Base-by-base conservation (phyloP, 2,329 filamentous ascomycete species). In the Monilinia fructicola region DNA sequence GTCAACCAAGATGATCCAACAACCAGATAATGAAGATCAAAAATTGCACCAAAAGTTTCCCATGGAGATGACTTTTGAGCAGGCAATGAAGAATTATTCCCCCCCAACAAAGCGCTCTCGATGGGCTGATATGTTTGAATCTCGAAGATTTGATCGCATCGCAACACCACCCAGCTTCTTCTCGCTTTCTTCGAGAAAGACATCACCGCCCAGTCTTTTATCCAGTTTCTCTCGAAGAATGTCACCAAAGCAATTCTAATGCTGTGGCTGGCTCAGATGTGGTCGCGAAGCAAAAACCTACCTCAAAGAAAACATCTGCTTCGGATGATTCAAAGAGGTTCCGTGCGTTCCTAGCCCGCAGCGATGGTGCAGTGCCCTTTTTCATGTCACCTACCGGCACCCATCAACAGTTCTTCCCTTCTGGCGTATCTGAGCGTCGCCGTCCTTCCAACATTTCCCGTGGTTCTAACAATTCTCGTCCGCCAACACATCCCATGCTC, bases 101-200 rank as follows among this genome's bases (percentile, higher is more conserved):
- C 31, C 58, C 7, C 58, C 44, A 21, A 61, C 44, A 12, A 61
- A 50, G n/a, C 58, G 58, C n/a, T 61, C 58, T 11, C 58, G 58
- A 9, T 50, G 58, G 58, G 31, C 35, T 10, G 58, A 61, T 11
- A 26, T 61, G n/a, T 61, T 61, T 28, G 58, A 61, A 11, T 18
- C 58, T 21, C 21, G 28, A 21, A 28, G 3, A 14, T 52, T 18
- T 52, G 48, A 61, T 23, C n/a, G 31, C 14, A 40, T 18, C 3
- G 1, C 3, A 21, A 31, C 31, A 0, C n/a, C n/a, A 3, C 4
- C 46, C 2, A 9, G 7, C 14, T 12, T 42, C 42, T 5, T 11
- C 4, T 38, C 9, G 0, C 38, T 4, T 4, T 5, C 16, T 0
- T 6, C 3, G 14, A 2, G 9, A 28, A 50, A 40, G n/a, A n/a